These are phyloP conservation scores for Vitis rupestris DNA, from an alignment of 164 flowering plant genomes.

Conservation along the genomic window DNA sequence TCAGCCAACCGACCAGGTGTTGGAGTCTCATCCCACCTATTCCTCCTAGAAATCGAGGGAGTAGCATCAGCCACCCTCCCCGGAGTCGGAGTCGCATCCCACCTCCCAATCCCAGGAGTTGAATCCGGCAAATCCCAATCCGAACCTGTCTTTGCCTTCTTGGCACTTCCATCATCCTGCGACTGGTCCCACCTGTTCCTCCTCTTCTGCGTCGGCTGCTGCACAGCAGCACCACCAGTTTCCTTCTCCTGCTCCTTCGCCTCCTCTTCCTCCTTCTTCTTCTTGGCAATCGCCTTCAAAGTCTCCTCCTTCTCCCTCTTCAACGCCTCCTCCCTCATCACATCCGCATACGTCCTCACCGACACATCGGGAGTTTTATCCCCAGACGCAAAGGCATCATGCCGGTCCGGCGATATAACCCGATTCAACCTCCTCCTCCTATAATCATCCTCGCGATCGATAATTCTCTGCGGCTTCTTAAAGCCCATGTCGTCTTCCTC, in stretches of 20 bases:
- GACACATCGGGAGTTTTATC: conserved; percentile 86
- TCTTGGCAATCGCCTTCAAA: conserved; percentile 64
- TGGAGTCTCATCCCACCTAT: conserved; percentile 99
- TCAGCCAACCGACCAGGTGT: conserved; percentile 91
- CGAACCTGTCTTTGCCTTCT: conserved; percentile 69
- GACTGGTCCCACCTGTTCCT: conserved; percentile 95
- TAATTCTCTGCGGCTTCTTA: conserved; percentile 55
- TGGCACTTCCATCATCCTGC: conserved; percentile 55
- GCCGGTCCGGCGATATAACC: conserved; percentile 79
- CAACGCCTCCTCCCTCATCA: conserved; percentile 80
- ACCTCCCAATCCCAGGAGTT: conserved; percentile 83
- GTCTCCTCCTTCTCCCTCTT: conserved; percentile 80
- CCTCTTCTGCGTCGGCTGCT: conserved; percentile 49
- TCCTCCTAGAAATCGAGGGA: conserved; percentile 61
- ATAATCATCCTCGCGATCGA: conserved; percentile 91
- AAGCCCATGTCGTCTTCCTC: conserved; percentile 65
- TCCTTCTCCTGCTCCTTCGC: conserved; percentile 39
- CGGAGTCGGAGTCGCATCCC: conserved; percentile 98
- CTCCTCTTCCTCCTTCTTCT: conserved; percentile 86
- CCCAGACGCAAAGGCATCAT: conserved; percentile 82
- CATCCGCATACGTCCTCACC: conserved; percentile 83
- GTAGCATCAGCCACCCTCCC: conserved; percentile 88
- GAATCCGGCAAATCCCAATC: conserved; percentile 98
- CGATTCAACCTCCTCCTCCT: conserved; percentile 67
- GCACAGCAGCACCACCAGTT: conserved; percentile 17